These are phyloP conservation scores for Pelargonium australe DNA, from an alignment of 441 rosid genomes.

Conservation along the genomic window DNA sequence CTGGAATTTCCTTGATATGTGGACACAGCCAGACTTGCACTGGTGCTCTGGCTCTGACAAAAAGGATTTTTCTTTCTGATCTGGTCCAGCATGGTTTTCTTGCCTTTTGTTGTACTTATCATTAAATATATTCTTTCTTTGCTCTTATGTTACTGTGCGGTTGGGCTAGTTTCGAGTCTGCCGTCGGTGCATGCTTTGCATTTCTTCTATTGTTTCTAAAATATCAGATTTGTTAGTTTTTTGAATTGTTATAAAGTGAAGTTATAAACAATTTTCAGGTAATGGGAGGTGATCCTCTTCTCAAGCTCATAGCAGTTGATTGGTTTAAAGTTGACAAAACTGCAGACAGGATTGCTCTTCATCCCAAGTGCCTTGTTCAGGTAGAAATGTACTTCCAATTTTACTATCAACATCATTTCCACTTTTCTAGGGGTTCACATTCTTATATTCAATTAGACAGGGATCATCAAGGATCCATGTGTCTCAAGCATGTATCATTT, in stretches of 20 bases:
- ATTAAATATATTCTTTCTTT: neutral
- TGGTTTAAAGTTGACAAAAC: conserved; percentile 84
- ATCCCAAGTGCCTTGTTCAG: conserved; percentile 87
- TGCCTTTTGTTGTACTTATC: no score
- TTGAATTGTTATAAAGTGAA: neutral
- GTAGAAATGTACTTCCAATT: conserved; percentile 31
- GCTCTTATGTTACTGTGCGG: no score
- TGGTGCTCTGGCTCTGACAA: no score
- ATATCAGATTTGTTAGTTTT: neutral
- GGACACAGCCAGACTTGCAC: neutral
- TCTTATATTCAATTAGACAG: no score
- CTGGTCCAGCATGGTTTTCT: no score
- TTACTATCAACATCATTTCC: neutral
- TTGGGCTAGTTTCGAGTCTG: neutral
- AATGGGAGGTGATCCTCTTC: conserved; percentile 90
- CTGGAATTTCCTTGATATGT: neutral
- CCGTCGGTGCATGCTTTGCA: neutral
- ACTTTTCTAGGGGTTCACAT: no score
- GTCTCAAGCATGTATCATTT: no score
- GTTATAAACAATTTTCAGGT: conserved; percentile 38
- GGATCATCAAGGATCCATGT: no score
- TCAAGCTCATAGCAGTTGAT: conserved; percentile 82
- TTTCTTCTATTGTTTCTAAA: neutral
- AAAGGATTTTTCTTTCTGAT: no score
- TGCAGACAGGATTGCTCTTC: conserved; percentile 59